Conservation (phyloP, 208 protist genomes). For the Wallacemonas rigidus region DNA sequence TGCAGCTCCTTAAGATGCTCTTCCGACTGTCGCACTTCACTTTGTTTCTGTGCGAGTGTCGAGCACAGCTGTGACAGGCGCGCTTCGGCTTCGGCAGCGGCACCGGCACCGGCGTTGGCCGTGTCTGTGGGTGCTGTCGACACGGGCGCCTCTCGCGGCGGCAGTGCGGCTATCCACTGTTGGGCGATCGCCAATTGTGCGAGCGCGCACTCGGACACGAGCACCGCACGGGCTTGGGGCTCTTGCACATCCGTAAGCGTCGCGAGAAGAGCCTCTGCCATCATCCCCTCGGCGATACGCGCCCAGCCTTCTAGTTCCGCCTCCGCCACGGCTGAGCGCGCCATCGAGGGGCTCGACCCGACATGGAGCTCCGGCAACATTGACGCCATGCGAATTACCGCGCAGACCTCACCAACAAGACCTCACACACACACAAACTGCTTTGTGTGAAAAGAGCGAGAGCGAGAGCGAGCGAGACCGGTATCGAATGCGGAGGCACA, state of each 20-base stretch:
- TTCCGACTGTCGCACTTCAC: background rate
- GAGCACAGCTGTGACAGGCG: background rate
- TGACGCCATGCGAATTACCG: background rate
- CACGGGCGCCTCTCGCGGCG: too few relatives aligned
- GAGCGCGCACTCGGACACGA: background rate
- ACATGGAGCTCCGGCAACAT: background rate
- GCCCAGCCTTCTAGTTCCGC: constrained; percentile 44
- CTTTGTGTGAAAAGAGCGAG: background rate
- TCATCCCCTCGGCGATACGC: constrained; percentile 28
- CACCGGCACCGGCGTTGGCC: background rate
- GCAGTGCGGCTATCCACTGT: background rate
- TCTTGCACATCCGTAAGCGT: constrained; percentile 30
- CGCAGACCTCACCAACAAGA: background rate
- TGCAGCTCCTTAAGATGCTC: background rate
- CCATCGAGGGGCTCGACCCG: constrained; percentile 9
- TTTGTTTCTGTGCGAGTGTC: background rate
- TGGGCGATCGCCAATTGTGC: background rate
- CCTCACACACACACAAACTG: background rate
- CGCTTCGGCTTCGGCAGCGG: background rate
- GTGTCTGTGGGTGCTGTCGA: background rate
- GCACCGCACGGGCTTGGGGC: constrained; percentile 24
- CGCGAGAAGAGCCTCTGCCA: constrained; percentile 23
- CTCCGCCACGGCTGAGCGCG: constrained; percentile 3
- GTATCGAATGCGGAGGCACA: too few relatives aligned
- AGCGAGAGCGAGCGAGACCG: too few relatives aligned